Conservation (phyloP, 331 rosid species). For the Malus hybrid region DNA sequence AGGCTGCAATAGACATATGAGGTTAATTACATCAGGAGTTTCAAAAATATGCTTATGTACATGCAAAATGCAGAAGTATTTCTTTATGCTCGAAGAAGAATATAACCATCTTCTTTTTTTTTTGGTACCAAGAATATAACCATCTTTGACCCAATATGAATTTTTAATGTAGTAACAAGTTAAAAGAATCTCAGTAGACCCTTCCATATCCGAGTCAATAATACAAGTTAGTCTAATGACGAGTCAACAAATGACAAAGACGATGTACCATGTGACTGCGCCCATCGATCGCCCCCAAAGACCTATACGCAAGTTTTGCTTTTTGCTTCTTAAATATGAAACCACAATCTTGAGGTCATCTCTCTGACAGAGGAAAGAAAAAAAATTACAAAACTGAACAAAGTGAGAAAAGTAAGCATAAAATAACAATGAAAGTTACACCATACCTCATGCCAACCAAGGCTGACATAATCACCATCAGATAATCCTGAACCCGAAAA, state of each 20-base stretch:
- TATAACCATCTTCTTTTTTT: no score
- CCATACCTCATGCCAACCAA: conserved; percentile 99
- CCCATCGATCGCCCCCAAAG: conserved; percentile 99
- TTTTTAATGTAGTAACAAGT: background rate
- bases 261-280: conserved; percentile 87
- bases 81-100: background rate
- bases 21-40: conserved; percentile 8
- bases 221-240: background rate
- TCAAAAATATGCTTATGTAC: background rate
- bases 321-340: conserved; percentile 81
- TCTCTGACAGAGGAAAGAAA: conserved; percentile 46
- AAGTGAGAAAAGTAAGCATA: conserved; percentile 6
- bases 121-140: background rate
- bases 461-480: conserved; percentile 95
- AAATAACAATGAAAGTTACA: conserved; percentile 19
- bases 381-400: conserved; percentile 16
- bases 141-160: background rate
- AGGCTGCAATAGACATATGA: conserved; percentile 54
- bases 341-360: conserved; percentile 94
- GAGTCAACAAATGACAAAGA: background rate
- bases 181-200: background rate
- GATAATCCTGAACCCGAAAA: conserved; percentile 99
- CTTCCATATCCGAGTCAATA: background rate
- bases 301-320: conserved; percentile 76
- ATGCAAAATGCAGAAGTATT: background rate